Percentiles rank a stretch among this genome's conserved stretches.
Conservation (phyloP, 352 stramenopile species). For the Thraustochytrium sp. region DNA sequence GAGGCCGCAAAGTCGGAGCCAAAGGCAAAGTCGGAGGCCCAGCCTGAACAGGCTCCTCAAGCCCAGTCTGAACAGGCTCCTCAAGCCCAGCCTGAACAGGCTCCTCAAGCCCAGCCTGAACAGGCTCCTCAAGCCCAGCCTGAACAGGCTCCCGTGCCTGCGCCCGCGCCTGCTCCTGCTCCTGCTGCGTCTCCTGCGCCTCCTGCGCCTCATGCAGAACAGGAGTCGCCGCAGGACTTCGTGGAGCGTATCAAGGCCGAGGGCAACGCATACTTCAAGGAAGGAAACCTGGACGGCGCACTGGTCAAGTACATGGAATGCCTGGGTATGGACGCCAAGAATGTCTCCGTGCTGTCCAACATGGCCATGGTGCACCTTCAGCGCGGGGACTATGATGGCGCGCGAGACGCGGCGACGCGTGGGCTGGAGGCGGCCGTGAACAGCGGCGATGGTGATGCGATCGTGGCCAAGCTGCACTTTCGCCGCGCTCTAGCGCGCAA, state of each 20-base stretch:
- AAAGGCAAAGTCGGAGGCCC: not conserved
- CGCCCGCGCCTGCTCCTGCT: not conserved
- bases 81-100: too few species aligned
- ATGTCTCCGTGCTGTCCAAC: slow-evolving; percentile 10
- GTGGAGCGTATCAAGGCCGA: not conserved
- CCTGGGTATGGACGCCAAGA: not conserved
- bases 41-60: too few species aligned
- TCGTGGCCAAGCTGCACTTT: not conserved
- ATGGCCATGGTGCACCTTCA: slow-evolving; percentile 17
- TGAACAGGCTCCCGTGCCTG: not conserved
- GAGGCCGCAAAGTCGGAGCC: too few species aligned
- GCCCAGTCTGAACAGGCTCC: too few species aligned
- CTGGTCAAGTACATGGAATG: not conserved
- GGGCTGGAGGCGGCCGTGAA: not conserved
- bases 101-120: too few species aligned
- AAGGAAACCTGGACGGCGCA: not conserved
- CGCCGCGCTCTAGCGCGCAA: not conserved
- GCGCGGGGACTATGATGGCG: not conserved
- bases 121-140: too few species aligned
- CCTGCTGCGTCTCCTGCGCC: not conserved
- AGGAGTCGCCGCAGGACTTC: not conserved
- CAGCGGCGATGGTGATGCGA: not conserved
- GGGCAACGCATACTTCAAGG: slow-evolving; percentile 22
- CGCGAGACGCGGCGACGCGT: not conserved
- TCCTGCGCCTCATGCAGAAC: not conserved